Base-by-base conservation (phyloP, 225 moss, liverwort and hornwort genomes). In the Physcomitrium patens region DNA sequence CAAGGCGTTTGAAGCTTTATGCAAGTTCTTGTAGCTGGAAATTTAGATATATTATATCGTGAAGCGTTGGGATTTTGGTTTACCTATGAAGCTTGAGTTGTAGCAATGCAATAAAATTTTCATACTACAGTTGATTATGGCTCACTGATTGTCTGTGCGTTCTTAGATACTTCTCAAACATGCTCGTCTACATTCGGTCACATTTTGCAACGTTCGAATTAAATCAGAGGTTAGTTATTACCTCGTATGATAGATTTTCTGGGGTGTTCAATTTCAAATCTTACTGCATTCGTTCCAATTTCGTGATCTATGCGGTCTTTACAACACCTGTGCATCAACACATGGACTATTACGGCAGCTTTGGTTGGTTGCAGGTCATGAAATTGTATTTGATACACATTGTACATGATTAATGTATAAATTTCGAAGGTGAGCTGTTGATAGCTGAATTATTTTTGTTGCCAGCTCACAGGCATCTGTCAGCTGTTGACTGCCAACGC, bases 401-500 rank as follows among this genome's bases (percentile, higher is more conserved):
- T 49, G 17, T 61, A 10, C n/a, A 23, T 66, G 10, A 54, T 63
- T 48, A 47, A 31, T 22, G 28, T 27, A 15, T 48, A 66, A 66
- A 14, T 53, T 49, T 66, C 48, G 57, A 65, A 60, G 53, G 47
- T 13, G 69, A 77, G 68, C 61, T 51, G 44, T 31, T 75, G 70
- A 66, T 76, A 53, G 54, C 55, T 67, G 55, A 59, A 61, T 63
- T 54, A 55, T 26, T 18, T 60, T 78, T 77, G 73, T 78, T 55
- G 50, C 65, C 81, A 85, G 85, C 85, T 85, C 69, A 73, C 81
- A 79, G 81, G 81, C 76, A 57, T 85, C 67, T 85, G 85, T 72
- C 72, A 76, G 60, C 61, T 85, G 65, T 81, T 85, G 72, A 76
- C 76, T 23, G 68, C 69, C 14, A 81, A 19, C 73, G 64, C 63